Base-by-base conservation (phyloP, 73 alveolate species). In the Breviolum minutum region DNA sequence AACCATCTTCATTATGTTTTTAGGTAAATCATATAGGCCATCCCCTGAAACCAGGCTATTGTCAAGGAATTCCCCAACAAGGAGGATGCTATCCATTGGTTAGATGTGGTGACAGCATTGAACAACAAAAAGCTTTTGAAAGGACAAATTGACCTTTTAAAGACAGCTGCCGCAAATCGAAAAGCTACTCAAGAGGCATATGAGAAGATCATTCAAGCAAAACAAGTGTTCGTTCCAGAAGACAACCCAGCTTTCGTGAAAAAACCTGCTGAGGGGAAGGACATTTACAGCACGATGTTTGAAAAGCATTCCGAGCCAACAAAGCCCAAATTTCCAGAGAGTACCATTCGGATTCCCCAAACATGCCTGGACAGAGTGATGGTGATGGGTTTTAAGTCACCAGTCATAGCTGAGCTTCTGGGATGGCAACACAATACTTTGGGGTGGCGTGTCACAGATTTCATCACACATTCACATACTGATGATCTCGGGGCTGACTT, bases 181-280 rank as follows among this genome's bases (percentile, higher is more conserved):
- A 54, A 54, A 40, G 71, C 90, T 13, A 54, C 90, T 5, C 70
- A 54, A 16, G 87, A 81, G 70, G 89, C 89, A 0, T 80, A 80
- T 30, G 89, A 80, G 40, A 80, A 80, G 40, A 80, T 80, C 11
- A 9, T 80, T 27, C 11, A 8, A 13, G 26, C 89, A 2, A 80
- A 80, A 32, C 68, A 80, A 48, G 89, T 80, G 40, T 80, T 80
- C 40, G 69, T 54, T 13, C 89, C 89, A 40, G 89, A 80, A 40
- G 1, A 22, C 10, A 27, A 32, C 8, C 64, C 64, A 32, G 29
- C 68, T 6, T 80, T 32, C 14, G 40, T 40, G 70, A 10, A 30
- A 8, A 80, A 32, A 0, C 69, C 89, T 19, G 7, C 70, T 40
- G 89, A 80, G 6, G 89, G 89, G 20, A 80, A 80, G 27, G 89